Base-by-base conservation (phyloP, 2,329 filamentous ascomycete genomes). In the Trichophyton rubrum region DNA sequence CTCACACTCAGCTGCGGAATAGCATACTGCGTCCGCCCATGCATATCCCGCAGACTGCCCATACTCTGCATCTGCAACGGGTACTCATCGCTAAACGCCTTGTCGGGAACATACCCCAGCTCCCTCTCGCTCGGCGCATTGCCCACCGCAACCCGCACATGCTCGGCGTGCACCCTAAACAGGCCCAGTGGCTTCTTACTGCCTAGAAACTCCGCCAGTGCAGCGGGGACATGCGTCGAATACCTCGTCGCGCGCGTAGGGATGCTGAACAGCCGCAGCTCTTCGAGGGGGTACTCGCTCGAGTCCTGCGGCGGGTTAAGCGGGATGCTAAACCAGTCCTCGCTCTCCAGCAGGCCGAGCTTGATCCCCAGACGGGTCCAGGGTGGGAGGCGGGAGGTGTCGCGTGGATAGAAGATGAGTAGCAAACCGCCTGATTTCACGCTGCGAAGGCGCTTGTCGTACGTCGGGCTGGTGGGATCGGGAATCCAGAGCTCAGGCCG, bases 401-500 rank as follows among this genome's bases (percentile, higher is more conserved):
- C 30, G 2, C 69, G 68, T 7, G 75, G 76, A 62, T 74, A 84
- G 3, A 72, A 75, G 15, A 84, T 73, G 6, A 82, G 66, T 47
- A 85, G 66, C 60, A 80, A 80, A 1, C 82, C 82, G 4, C 77
- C 73, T 22, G 78, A 80, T 47, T 75, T 72, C 5, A 81, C 73
- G 66, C 77, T 80, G 40, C 78, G 75, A 2, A 73, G 70, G 2
- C 74, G 68, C 13, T 70, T 63, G 5, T 71, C 69, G 65, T 81
- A 82, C 2, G 70, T 71, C 6, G 68, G 66, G 0, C 72, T 71
- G 15, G 71, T 70, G 0, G 75, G 73, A 64, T 82, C 79, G 0
- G 82, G 81, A 13, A 84, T 65, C 82, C 82, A 85, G n/a, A 86
- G 73, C 65, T 85, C 78, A 0, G 81, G 79, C 61, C 77, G 79